Conservation (phyloP, 1,139 yeast genomes). For the Insectozyma bohioensis region DNA sequence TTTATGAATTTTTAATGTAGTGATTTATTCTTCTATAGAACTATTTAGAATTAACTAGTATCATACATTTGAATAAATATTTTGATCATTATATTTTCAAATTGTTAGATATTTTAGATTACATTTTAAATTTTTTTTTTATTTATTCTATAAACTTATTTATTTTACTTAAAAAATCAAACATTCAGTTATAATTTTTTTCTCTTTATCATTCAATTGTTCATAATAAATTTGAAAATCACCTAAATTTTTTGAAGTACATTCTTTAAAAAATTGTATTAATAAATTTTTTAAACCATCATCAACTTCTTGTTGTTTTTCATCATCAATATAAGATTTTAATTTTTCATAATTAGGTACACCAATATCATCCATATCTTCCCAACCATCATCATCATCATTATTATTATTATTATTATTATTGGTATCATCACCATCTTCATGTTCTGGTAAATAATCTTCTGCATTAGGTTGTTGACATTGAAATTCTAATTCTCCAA, state of each 20-base stretch:
- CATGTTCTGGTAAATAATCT: constrained; percentile 32
- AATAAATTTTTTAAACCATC: constrained; percentile 49
- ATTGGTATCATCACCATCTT: constrained; percentile 21
- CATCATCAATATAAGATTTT: constrained; percentile 52
- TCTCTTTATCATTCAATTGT: constrained; percentile 55
- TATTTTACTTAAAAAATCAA: constrained; percentile 22
- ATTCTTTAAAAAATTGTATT: constrained; percentile 61
- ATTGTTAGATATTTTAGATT: too few relatives aligned
- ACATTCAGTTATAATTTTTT: constrained; percentile 51
- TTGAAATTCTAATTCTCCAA: constrained; percentile 69
- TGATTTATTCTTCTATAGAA: too few relatives aligned
- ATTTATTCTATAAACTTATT: not conserved
- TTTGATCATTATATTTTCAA: too few relatives aligned
- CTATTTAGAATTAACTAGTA: too few relatives aligned
- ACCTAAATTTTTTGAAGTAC: constrained; percentile 53
- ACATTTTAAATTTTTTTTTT: too few relatives aligned
- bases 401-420: constrained; percentile 26
- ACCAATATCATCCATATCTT: constrained; percentile 69
- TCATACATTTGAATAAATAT: too few relatives aligned
- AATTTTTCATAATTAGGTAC: constrained; percentile 60
- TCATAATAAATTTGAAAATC: constrained; percentile 57
- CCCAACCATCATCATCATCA: constrained; percentile 73
- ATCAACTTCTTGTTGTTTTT: constrained; percentile 37
- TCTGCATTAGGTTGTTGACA: constrained; percentile 42
- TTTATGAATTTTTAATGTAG: too few relatives aligned